A percentile compares a stretch with the other conserved stretches of the same genome.
Evolutionary conservation across 2,329 filamentous ascomycete genomes (phyloP).

Genomic region (Fusarium chuoi): DNA sequence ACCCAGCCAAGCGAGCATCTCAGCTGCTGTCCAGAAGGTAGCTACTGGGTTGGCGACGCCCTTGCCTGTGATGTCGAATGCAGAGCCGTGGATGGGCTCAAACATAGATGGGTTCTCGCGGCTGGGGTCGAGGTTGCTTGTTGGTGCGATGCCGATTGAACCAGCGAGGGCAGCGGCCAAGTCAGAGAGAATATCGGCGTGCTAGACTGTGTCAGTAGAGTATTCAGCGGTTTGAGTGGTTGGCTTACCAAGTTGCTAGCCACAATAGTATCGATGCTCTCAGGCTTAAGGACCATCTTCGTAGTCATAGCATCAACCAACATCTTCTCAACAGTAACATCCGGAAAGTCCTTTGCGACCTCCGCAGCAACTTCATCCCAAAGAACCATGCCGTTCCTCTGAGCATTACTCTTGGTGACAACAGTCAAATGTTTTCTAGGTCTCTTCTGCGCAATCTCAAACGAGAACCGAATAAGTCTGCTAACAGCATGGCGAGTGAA

Average conservation of each 20-base stretch:
- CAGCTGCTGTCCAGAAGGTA: slow-evolving; percentile 68
- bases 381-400: slow-evolving; percentile 74
- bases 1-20: slow-evolving; percentile 68
- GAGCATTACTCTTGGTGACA: slow-evolving; percentile 74
- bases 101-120: slow-evolving; percentile 67
- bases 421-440: slow-evolving; percentile 69
- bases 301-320: slow-evolving; percentile 74
- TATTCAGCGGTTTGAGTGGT: too few species aligned
- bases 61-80: slow-evolving; percentile 68
- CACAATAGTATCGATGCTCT: slow-evolving; percentile 70
- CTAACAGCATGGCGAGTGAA: slow-evolving; percentile 70
- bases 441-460: slow-evolving; percentile 67
- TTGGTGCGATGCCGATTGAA: slow-evolving; percentile 77
- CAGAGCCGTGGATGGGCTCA: slow-evolving; percentile 69
- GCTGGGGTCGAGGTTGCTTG: slow-evolving; percentile 72
- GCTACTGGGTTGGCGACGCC: slow-evolving; percentile 67
- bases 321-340: slow-evolving; percentile 72
- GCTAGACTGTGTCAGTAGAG: slow-evolving; percentile 28
- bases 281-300: slow-evolving; percentile 69
- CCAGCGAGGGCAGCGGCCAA: slow-evolving; percentile 76
- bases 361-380: slow-evolving; percentile 71
- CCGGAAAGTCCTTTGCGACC: slow-evolving; percentile 66
- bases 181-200: slow-evolving; percentile 76
- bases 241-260: slow-evolving; percentile 63
- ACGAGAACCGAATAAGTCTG: slow-evolving; percentile 71